Percentiles rank a stretch among this genome's conserved stretches.
These are phyloP conservation scores for Citrus cavaleriei DNA, from an alignment of 345 rosid genomes.

Conservation along the genomic window DNA sequence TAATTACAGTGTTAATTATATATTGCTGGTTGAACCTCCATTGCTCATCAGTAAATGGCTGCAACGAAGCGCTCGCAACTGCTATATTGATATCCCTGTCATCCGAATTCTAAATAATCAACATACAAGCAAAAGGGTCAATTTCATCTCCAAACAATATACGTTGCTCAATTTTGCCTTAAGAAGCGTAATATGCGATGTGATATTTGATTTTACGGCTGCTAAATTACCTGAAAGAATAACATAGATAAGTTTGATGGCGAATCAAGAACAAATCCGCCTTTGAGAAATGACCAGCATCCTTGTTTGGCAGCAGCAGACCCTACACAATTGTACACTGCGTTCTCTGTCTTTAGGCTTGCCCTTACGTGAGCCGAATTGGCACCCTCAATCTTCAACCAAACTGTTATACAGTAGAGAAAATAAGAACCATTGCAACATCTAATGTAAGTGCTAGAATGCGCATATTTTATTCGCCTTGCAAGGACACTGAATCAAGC, in stretches of 20 bases:
- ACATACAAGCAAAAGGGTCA: background rate
- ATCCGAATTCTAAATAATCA: conserved; percentile 35
- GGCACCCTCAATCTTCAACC: conserved; percentile 63
- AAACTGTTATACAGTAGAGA: conserved; percentile 32
- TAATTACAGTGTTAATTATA: conserved; percentile 47
- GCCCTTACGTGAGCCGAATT: conserved; percentile 52
- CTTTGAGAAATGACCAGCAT: conserved; percentile 97
- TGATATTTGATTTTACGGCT: background rate
- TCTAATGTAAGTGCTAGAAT: background rate
- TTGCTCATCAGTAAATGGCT: conserved; percentile 66
- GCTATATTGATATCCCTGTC: conserved; percentile 30
- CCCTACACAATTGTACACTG: conserved; percentile 49
- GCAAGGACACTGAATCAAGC: background rate
- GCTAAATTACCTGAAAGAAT: conserved; percentile 45
- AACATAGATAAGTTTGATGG: conserved; percentile 45
- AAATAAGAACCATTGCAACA: background rate
- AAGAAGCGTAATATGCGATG: background rate
- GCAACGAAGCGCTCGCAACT: conserved; percentile 52
- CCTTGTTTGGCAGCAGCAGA: conserved; percentile 57
- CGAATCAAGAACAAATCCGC: conserved; percentile 64
- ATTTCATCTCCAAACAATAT: background rate
- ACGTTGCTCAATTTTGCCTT: background rate
- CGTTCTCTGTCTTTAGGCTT: conserved; percentile 50
- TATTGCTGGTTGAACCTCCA: conserved; percentile 67
- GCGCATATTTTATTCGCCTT: background rate